These are phyloP conservation scores for Arachnopeziza araneosa DNA, from an alignment of 2,329 filamentous ascomycete species.

Conservation along the genomic window DNA sequence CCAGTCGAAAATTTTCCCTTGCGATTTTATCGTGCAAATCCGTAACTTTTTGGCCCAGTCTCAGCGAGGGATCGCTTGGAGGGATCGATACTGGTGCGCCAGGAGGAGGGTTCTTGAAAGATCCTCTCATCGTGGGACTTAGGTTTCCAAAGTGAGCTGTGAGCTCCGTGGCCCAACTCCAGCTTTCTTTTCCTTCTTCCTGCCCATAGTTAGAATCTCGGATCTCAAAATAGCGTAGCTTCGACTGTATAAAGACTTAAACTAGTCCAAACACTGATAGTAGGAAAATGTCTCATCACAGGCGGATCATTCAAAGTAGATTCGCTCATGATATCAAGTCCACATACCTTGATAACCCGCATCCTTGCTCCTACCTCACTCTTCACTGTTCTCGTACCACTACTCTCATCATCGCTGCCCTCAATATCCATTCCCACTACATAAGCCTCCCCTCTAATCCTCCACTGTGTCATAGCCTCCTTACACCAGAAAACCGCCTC, in stretches of 20 bases:
- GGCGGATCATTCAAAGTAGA: not conserved
- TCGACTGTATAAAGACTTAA: not conserved
- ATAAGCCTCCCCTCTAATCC: slow-evolving; percentile 70
- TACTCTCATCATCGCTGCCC: slow-evolving; percentile 39
- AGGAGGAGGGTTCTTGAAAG: slow-evolving; percentile 63
- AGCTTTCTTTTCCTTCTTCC: slow-evolving; percentile 25
- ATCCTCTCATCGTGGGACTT: slow-evolving; percentile 71
- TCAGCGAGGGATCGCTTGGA: slow-evolving; percentile 37
- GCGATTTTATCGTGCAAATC: slow-evolving; percentile 56
- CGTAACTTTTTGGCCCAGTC: slow-evolving; percentile 56
- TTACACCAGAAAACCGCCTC: slow-evolving; percentile 81
- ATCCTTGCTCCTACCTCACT: slow-evolving; percentile 57
- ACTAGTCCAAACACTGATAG: not conserved
- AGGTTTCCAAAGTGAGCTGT: slow-evolving; percentile 88
- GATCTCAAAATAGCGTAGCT: not conserved
- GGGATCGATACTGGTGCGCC: slow-evolving; percentile 53
- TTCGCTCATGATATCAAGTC: not conserved
- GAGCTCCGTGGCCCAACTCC: slow-evolving; percentile 76
- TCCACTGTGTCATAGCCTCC: slow-evolving; percentile 72
- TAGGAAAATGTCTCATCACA: not conserved
- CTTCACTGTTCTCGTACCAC: slow-evolving; percentile 52
- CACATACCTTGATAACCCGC: slow-evolving; percentile 40
- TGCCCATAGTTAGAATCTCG: not conserved
- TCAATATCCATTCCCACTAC: slow-evolving; percentile 67
- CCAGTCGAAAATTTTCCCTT: slow-evolving; percentile 67